Conservation (phyloP, 1,284 basidiomycete genomes). For the Heimioporus retisporus region DNA sequence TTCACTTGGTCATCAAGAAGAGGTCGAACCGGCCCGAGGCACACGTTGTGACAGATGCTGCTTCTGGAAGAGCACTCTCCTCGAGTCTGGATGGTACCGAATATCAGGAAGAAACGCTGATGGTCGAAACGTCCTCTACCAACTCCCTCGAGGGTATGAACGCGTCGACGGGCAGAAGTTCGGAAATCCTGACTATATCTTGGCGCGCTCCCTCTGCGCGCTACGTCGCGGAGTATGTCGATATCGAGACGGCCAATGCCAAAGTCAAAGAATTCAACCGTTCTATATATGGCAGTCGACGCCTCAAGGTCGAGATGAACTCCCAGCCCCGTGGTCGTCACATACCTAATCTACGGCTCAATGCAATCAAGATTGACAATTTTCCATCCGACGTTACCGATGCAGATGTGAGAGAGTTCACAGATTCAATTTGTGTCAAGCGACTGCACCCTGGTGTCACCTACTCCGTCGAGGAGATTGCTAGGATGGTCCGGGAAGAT, state of each 20-base stretch:
- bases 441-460: conserved; percentile 24
- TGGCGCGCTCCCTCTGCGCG: conserved; percentile 54
- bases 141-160: conserved; percentile 52
- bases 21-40: conserved; percentile 40
- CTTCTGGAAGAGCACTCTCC: conserved; percentile 49
- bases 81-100: conserved; percentile 54
- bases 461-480: conserved; percentile 16
- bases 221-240: conserved; percentile 51
- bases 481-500: conserved; percentile 27
- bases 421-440: conserved; percentile 33
- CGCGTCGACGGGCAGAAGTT: conserved; percentile 36
- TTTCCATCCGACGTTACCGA: conserved; percentile 34
- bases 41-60: conserved; percentile 49
- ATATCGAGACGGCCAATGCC: conserved; percentile 23
- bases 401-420: conserved; percentile 30
- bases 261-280: conserved; percentile 48
- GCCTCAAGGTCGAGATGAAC: conserved; percentile 55
- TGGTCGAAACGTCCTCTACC: conserved; percentile 50
- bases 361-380: conserved; percentile 46
- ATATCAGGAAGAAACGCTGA: conserved; percentile 51
- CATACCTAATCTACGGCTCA: conserved; percentile 30
- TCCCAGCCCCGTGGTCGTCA: conserved; percentile 39
- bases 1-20: conserved; percentile 47
- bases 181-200: conserved; percentile 52
- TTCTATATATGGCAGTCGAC: conserved; percentile 47